Evolutionary conservation across 2,329 filamentous ascomycete species (phyloP), one percentile per base, ranked within the genome.

Genomic region (Calonectria fujianensis): DNA sequence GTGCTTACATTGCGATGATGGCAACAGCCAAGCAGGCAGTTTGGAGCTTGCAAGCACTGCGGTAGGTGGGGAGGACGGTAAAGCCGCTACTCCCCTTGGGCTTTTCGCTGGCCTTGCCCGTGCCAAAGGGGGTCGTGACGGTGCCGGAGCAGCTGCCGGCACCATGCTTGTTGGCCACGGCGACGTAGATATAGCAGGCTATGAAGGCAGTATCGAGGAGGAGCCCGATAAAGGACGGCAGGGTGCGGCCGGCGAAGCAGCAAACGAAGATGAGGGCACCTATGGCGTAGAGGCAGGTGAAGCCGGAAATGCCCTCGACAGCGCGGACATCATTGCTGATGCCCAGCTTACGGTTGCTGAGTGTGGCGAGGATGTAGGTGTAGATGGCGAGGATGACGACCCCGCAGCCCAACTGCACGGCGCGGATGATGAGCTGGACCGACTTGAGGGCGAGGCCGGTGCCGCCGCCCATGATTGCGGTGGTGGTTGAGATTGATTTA

Each of bases 331-430:
- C 93, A 78, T 85, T 91, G 24, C 90, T 88, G 78, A 96, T 96
- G 73, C 82, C 72, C 18, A 93, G 84, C 78, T 92, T 81, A 85
- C 95, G 91, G 81, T 93, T 91, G 75, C 90, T 84, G 18, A 96
- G 90, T 11, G 94, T 90, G 11, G 94, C 92, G 65, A 98, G 91
- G 89, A 96, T 97, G 89, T 97, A 98, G 65, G 93, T 93, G 89
- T 94, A 96, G 81, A 97, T 91, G 78, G 91, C 94, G 75, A 98
- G 90, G 75, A 96, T 90, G 78, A 98, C 89, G 74, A 90, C 92
- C 11, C 93, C 89, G 84, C 92, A 94, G 82, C 91, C 89, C 85
- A 98, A 94, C 81, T 95, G 91, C 72, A 98, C 86, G 77, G 90
- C 86, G 79, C 96, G 94, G 81, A 97, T 87, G 83, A 93, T 89